Conservation (phyloP, 2,329 filamentous ascomycete genomes). For the Aspergillus sclerotialis region DNA sequence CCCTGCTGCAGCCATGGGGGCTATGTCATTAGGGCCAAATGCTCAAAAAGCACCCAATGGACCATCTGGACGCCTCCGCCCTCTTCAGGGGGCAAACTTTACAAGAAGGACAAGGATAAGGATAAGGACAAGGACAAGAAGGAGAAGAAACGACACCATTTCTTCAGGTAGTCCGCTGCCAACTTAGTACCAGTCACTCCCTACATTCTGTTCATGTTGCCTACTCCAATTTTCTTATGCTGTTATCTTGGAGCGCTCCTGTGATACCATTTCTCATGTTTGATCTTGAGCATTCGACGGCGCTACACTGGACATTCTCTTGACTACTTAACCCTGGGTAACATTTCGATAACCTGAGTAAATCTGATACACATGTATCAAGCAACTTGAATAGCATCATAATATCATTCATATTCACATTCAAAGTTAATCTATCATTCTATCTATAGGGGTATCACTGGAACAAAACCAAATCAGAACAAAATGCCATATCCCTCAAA, state of each 20-base stretch:
- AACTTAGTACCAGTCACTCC: not conserved
- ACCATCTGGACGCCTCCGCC: conserved; percentile 18
- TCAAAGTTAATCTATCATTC: not conserved
- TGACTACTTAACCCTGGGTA: not conserved
- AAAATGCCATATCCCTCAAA: conserved; percentile 2
- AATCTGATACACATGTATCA: not conserved
- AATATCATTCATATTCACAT: not conserved
- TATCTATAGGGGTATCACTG: conserved; percentile 5
- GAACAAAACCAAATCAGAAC: not conserved
- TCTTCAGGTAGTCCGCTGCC: conserved; percentile 37
- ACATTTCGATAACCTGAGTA: not conserved
- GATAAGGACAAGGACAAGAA: conserved; percentile 50
- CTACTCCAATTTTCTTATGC: conserved; percentile 5
- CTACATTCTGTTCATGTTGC: conserved; percentile 1
- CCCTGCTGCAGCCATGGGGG: conserved; percentile 26
- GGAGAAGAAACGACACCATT: conserved; percentile 54
- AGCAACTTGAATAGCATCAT: not conserved
- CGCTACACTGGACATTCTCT: conserved; percentile 7
- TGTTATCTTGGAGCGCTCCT: conserved; percentile 22
- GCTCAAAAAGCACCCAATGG: conserved; percentile 33
- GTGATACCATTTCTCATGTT: conserved; percentile 28
- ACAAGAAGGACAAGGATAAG: conserved; percentile 41
- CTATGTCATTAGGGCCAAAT: conserved; percentile 30
- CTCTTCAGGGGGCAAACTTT: conserved; percentile 13
- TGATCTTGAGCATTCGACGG: conserved; percentile 12